Percentiles rank a stretch among this genome's conserved stretches.
Conservation (phyloP, 2,329 filamentous ascomycete genomes). For the Aspergillus unguis region DNA sequence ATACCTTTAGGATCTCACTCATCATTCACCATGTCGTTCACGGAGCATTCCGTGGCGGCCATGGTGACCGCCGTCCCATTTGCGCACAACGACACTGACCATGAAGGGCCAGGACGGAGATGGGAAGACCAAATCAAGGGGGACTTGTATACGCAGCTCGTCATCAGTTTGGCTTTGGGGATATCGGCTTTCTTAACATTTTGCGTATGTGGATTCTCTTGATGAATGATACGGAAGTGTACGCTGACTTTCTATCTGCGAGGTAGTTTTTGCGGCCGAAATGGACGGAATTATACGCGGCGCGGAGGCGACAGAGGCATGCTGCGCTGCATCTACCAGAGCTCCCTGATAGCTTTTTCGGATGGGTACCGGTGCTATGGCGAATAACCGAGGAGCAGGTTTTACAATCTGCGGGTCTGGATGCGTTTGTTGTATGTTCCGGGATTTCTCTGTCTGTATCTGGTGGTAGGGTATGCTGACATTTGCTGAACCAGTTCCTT, state of each 20-base stretch:
- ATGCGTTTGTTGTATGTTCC: slow-evolving; percentile 77
- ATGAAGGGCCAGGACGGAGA: slow-evolving; percentile 19
- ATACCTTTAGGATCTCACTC: background rate
- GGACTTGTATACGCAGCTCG: slow-evolving; percentile 44
- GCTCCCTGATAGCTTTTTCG: slow-evolving; percentile 79
- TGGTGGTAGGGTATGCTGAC: too few relatives aligned
- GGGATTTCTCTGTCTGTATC: background rate
- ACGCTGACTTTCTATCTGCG: slow-evolving; percentile 13
- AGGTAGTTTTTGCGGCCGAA: slow-evolving; percentile 74
- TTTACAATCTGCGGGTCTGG: slow-evolving; percentile 81
- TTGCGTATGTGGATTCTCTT: slow-evolving; percentile 33
- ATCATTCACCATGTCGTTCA: slow-evolving; percentile 30
- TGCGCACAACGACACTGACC: slow-evolving; percentile 16
- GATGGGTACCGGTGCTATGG: slow-evolving; percentile 88
- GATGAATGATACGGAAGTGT: background rate
- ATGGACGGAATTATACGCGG: slow-evolving; percentile 89
- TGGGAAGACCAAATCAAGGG: slow-evolving; percentile 35
- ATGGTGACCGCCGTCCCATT: slow-evolving; percentile 22
- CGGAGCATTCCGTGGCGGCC: slow-evolving; percentile 25
- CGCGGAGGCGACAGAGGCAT: slow-evolving; percentile 72
- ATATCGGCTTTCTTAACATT: slow-evolving; percentile 45
- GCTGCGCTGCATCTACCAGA: slow-evolving; percentile 67
- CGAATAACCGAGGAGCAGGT: slow-evolving; percentile 85
- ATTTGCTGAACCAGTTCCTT: slow-evolving; percentile 61
- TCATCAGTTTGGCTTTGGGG: slow-evolving; percentile 43